Percentiles rank a stretch among this genome's conserved stretches.
Conservation (phyloP, 768 basidiomycete species). For the Amanita rimosa region DNA sequence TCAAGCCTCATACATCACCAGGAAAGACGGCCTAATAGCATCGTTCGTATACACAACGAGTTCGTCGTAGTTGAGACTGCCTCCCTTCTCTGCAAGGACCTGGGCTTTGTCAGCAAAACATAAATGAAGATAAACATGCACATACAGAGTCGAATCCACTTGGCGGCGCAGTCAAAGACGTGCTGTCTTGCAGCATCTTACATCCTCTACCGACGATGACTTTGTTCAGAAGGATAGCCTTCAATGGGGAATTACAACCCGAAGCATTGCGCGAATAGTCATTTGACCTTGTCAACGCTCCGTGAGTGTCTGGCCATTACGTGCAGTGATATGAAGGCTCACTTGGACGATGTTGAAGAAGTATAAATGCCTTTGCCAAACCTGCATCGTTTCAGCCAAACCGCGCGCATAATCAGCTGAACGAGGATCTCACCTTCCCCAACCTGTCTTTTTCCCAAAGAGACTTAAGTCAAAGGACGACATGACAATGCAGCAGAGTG, state of each 20-base stretch:
- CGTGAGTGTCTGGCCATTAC: neutral
- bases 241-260: constrained; percentile 34
- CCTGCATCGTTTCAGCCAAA: constrained; percentile 17
- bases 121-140: constrained; percentile 8
- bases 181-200: constrained; percentile 51
- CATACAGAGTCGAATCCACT: constrained; percentile 56
- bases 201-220: constrained; percentile 62
- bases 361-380: constrained; percentile 68
- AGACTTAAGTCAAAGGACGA: constrained; percentile 54
- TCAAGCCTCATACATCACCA: constrained; percentile 56
- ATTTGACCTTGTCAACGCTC: constrained; percentile 33
- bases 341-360: constrained; percentile 72
- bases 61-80: constrained; percentile 61
- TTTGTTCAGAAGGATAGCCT: constrained; percentile 65
- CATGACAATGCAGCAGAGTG: constrained; percentile 51
- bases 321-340: constrained; percentile 9
- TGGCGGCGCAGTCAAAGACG: constrained; percentile 44
- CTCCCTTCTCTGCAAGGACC: constrained; percentile 62
- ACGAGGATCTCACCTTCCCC: constrained; percentile 41
- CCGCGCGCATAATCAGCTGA: neutral
- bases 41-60: constrained; percentile 61
- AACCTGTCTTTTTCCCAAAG: constrained; percentile 61
- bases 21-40: constrained; percentile 60
- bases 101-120: constrained; percentile 13
- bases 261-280: constrained; percentile 53